Evolutionary conservation across 1,284 basidiomycete species (phyloP).

Genomic region (Austroboletus niveus): DNA sequence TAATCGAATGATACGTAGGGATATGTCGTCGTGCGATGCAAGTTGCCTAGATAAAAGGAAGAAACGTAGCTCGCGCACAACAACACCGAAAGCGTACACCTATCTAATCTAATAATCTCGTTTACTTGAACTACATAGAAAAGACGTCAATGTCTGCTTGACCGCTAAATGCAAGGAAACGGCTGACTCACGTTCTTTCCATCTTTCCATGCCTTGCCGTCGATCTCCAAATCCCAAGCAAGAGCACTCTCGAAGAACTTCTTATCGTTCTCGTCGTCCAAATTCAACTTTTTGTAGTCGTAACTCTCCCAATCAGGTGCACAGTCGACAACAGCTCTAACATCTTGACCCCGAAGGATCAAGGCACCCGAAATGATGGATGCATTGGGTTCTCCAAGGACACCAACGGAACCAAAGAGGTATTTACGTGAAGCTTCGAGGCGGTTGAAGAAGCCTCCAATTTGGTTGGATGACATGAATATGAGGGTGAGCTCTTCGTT

Average conservation of each 20-base stretch:
- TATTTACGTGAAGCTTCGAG: constrained; percentile 94
- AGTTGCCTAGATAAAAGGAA: too few relatives aligned
- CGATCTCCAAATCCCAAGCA: constrained; percentile 86
- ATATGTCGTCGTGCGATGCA: too few relatives aligned
- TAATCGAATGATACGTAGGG: too few relatives aligned
- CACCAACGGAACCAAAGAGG: constrained; percentile 91
- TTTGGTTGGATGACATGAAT: constrained; percentile 92
- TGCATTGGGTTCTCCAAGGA: constrained; percentile 81
- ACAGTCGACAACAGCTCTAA: constrained; percentile 69
- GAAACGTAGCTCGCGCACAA: background rate
- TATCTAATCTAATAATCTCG: constrained; percentile 18
- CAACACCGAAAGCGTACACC: constrained; percentile 21
- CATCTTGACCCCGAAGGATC: constrained; percentile 77
- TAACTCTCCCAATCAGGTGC: constrained; percentile 97
- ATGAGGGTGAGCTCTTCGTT: constrained; percentile 89
- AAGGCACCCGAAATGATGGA: constrained; percentile 78
- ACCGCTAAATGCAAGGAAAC: background rate
- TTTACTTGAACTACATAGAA: constrained; percentile 25
- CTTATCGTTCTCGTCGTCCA: constrained; percentile 71
- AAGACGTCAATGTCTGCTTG: background rate
- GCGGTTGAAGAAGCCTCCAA: constrained; percentile 95
- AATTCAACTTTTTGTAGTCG: constrained; percentile 70
- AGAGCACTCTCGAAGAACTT: constrained; percentile 87
- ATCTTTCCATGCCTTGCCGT: constrained; percentile 85
- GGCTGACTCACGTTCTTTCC: constrained; percentile 73